A percentile compares a stretch with the other conserved stretches of the same genome.
Evolutionary conservation across 306 rosid species (phyloP).

Genomic region (Abrus precatorius): DNA sequence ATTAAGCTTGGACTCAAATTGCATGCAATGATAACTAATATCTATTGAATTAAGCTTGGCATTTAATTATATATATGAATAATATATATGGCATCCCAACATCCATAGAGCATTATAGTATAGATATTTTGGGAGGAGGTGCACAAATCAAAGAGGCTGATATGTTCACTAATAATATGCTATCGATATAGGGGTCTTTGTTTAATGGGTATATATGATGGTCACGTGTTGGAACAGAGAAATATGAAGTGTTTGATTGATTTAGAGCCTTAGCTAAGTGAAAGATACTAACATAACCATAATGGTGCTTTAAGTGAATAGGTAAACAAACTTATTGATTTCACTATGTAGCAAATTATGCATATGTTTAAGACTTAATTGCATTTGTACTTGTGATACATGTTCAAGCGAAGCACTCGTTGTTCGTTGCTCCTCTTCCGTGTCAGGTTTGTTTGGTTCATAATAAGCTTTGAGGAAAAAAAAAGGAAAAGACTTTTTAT

Average conservation of each 20-base stretch:
- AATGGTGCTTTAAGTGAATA: too few species aligned
- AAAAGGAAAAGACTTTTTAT: background rate
- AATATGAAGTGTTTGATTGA: background rate
- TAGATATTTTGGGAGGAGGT: background rate
- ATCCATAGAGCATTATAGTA: too few species aligned
- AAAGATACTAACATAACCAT: background rate
- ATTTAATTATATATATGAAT: too few species aligned
- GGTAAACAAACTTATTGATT: background rate
- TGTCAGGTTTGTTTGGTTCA: conserved; percentile 59
- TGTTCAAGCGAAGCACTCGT: conserved; percentile 1
- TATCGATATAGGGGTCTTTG: background rate
- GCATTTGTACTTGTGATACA: background rate
- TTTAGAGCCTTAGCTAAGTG: background rate
- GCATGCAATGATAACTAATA: background rate
- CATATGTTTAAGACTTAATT: too few species aligned
- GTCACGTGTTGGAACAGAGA: background rate
- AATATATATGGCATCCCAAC: too few species aligned
- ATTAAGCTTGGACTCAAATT: background rate
- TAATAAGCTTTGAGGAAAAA: background rate
- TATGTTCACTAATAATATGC: background rate
- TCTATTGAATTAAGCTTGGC: background rate
- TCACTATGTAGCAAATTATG: background rate
- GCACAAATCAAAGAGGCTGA: background rate
- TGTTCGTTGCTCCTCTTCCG: conserved; percentile 73
- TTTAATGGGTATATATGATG: background rate